Evolutionary conservation across 306 rosid genomes (phyloP).

Genomic region (Citrullus amarus): DNA sequence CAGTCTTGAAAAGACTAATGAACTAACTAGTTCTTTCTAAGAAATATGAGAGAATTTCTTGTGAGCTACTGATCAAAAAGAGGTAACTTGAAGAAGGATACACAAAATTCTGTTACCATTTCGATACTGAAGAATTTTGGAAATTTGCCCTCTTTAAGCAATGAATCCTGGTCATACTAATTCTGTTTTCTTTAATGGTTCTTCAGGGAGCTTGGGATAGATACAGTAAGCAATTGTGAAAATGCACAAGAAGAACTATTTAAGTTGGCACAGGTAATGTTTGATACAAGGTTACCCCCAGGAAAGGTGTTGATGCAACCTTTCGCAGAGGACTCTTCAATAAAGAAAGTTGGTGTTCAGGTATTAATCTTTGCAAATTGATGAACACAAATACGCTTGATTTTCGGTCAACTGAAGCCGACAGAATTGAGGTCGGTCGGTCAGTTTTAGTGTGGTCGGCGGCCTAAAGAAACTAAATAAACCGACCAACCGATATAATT

Average conservation of each 20-base stretch:
- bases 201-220: slow-evolving; percentile 81
- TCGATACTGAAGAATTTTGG: not conserved
- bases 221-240: slow-evolving; percentile 53
- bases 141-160: not conserved
- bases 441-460: no score
- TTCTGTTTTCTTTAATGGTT: not conserved
- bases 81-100: not conserved
- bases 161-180: not conserved
- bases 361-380: slow-evolving; percentile 19
- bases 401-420: no score
- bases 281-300: slow-evolving; percentile 90
- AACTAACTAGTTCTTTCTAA: not conserved
- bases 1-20: not conserved
- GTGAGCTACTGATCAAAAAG: not conserved
- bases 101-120: not conserved
- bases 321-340: slow-evolving; percentile 82
- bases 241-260: slow-evolving; percentile 66
- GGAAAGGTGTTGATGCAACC: slow-evolving; percentile 85
- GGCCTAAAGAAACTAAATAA: no score
- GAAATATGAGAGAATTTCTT: not conserved
- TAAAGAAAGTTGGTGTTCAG: slow-evolving; percentile 73
- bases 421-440: no score
- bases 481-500: no score
- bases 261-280: slow-evolving; percentile 71
- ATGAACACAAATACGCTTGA: not conserved